Conservation (phyloP, 139 green algal species). For the Chlorella sp. region DNA sequence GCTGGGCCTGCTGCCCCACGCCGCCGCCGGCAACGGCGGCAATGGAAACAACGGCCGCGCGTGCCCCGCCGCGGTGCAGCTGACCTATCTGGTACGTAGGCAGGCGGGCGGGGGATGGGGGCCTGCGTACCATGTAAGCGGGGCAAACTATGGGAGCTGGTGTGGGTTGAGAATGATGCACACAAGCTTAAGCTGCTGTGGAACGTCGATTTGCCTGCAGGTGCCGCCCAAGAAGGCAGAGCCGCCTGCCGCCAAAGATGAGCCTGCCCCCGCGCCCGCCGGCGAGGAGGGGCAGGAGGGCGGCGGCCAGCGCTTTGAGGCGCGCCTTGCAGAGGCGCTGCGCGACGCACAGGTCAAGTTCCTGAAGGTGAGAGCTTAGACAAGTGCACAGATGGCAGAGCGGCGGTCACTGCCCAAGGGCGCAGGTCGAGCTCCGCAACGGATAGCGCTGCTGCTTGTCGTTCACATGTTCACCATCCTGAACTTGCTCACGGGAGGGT, state of each 20-base stretch:
- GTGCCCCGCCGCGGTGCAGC: conserved; percentile 21
- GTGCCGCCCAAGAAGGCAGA: conserved; percentile 48
- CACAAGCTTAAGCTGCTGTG: too few species aligned
- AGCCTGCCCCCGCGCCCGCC: neutral
- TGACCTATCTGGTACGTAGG: conserved; percentile 21
- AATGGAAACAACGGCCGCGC: neutral
- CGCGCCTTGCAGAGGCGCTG: conserved; percentile 63
- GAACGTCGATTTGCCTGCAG: too few species aligned
- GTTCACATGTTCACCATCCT: too few species aligned
- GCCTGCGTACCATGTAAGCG: too few species aligned
- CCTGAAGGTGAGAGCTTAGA: conserved; percentile 66
- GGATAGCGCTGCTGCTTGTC: too few species aligned
- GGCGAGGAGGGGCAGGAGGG: conserved; percentile 12
- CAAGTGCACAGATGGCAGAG: too few species aligned
- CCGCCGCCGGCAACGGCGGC: conserved; percentile 25
- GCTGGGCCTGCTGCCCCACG: conserved; percentile 49
- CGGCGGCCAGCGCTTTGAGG: neutral
- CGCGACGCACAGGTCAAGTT: conserved; percentile 79
- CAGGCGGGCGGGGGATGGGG: too few species aligned
- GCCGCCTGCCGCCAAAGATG: neutral
- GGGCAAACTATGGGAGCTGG: too few species aligned
- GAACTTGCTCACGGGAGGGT: too few species aligned
- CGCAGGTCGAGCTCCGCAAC: too few species aligned
- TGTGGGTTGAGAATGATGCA: too few species aligned
- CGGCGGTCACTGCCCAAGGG: too few species aligned